These are phyloP conservation scores for Viola pubescens DNA, from an alignment of 441 rosid species.

Conservation along the genomic window DNA sequence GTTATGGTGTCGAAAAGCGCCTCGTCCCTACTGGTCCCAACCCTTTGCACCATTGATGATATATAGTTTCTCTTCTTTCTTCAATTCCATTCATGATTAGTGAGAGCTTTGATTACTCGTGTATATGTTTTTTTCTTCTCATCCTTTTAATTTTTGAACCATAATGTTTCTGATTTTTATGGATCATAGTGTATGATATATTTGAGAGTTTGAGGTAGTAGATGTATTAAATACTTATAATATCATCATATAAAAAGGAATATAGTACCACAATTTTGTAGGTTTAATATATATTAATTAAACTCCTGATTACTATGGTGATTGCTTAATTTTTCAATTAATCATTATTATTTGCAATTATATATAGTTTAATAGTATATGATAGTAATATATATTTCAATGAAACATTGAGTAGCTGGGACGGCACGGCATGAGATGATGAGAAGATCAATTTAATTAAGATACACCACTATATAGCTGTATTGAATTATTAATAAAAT, in stretches of 20 bases:
- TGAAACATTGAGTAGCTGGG: constrained; percentile 29
- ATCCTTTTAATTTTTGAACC: not conserved
- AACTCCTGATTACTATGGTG: not conserved
- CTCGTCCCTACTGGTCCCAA: constrained; percentile 89
- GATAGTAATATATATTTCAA: not conserved
- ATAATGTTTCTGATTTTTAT: not conserved
- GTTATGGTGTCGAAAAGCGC: constrained; percentile 77
- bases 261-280: not conserved
- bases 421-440: constrained; percentile 27
- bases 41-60: constrained; percentile 68
- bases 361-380: constrained; percentile 1
- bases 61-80: constrained; percentile 6
- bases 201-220: constrained; percentile 15
- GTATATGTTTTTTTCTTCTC: not conserved
- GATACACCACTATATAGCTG: not conserved
- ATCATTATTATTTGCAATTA: not conserved
- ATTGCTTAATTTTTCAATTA: not conserved
- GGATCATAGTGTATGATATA: constrained; percentile 8
- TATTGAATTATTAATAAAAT: not conserved
- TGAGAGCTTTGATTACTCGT: constrained; percentile 8
- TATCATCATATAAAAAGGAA: constrained; percentile 1
- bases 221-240: constrained; percentile 9
- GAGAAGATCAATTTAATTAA: not conserved
- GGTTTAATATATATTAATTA: not conserved
- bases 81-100: constrained; percentile 19